These are phyloP conservation scores for Myotisia sp. DNA, from an alignment of 2,329 filamentous ascomycete species.

Conservation along the genomic window DNA sequence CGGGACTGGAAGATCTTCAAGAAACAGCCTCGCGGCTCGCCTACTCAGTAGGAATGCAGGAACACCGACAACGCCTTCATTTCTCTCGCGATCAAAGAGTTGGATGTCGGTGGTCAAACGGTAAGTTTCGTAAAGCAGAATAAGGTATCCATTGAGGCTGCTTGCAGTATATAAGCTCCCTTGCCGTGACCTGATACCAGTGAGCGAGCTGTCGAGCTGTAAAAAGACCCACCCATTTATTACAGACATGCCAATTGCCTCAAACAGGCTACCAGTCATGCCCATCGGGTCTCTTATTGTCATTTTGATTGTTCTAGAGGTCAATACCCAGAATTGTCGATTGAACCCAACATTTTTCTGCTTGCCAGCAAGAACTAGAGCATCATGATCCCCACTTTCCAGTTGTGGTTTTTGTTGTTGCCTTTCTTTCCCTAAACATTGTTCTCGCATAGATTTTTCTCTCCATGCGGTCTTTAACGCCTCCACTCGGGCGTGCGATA, in stretches of 20 bases:
- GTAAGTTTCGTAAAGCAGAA: slow-evolving; percentile 62
- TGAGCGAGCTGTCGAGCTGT: slow-evolving; percentile 47
- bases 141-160: slow-evolving; percentile 60
- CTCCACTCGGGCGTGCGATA: slow-evolving; percentile 47
- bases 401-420: neutral
- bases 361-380: neutral
- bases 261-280: slow-evolving; percentile 53
- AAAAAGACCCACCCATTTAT: slow-evolving; percentile 62
- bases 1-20: slow-evolving; percentile 60
- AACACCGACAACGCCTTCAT: slow-evolving; percentile 57
- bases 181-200: slow-evolving; percentile 59
- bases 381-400: neutral
- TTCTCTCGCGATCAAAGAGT: slow-evolving; percentile 60
- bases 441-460: slow-evolving; percentile 1
- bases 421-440: neutral
- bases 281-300: slow-evolving; percentile 67
- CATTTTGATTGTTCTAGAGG: slow-evolving; percentile 53
- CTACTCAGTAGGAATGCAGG: slow-evolving; percentile 57
- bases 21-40: slow-evolving; percentile 51
- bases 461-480: slow-evolving; percentile 48
- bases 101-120: slow-evolving; percentile 60
- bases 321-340: slow-evolving; percentile 52
- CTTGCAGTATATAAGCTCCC: slow-evolving; percentile 59
- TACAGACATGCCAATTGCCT: slow-evolving; percentile 56
- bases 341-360: slow-evolving; percentile 41